Evolutionary conservation across 2,329 filamentous ascomycete species (phyloP), one percentile per base, ranked within the genome.

Genomic region (Xylaria digitata): DNA sequence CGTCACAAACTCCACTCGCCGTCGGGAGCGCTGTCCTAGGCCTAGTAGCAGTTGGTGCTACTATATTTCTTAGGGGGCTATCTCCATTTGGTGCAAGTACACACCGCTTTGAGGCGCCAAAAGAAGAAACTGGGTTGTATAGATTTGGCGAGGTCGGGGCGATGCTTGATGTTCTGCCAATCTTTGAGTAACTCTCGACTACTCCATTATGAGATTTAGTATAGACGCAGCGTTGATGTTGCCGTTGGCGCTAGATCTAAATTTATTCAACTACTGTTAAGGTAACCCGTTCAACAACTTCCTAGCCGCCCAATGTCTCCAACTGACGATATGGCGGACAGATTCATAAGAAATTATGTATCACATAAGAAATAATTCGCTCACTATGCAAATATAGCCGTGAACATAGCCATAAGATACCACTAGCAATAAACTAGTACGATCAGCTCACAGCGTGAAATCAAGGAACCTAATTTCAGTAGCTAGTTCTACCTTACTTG

Each of bases 101-200:
- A 13, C 81, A 86, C 57, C 71, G 79, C 1, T 87, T 84, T 79
- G 75, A 75, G 63, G 73, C 78, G 1, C 63, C 72, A n/a, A 75
- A 68, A 45, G 72, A 66, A 45, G 60, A 72, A 1, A 70, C 60
- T 49, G 72, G 76, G 0, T 68, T 86, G 40, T 77, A 79, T 55
- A 78, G 79, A 63, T 84, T 84, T 69, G 84, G 84, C 3, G 82
- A 83, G 23, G 75, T 85, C 17, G 83, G 84, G 0, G 78, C 80
- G 0, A 81, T 86, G 75, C 70, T 86, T 34, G 72, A 77, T 30
- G 64, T 60, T 7, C 50, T 78, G 6, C 74, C 74, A 1, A 58
- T 66, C 5, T 74, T 71, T 58, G 69, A 70, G 8, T n/a, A 67
- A 37, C 5, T 61, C 2, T 57, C 53, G 9, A 34, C 56, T n/a